Evolutionary conservation across 2,329 filamentous ascomycete genomes (phyloP), one percentile per base, ranked within the genome.

Genomic region (Bipolaris zeicola): DNA sequence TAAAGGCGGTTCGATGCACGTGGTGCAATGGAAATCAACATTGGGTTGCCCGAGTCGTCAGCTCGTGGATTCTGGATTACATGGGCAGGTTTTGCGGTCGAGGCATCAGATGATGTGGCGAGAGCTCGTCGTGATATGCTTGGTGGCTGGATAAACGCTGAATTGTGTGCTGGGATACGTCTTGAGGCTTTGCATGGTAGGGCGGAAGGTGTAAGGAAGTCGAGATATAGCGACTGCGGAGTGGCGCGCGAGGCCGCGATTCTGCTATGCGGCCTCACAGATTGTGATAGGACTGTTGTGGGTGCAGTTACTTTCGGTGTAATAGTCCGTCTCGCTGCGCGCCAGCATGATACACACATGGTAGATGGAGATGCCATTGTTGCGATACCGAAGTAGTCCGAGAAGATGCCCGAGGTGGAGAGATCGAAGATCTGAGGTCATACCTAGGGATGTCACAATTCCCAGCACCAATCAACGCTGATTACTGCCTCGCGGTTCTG

Each of bases 31-130:
- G 89, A 88, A 22, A 99, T 83, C 66, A 81, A 80, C 87, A 96
- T 92, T 18, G 89, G 85, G n/a, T 91, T 89, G 24, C 94, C 94
- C 52, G 93, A 87, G 31, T 96, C 91, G 73, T 95, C 91, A 53
- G 83, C 83, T 64, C 89, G 87, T 0, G 92, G 90, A 72, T 98
- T 96, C 14, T 81, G 77, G 52, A 83, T 80, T 37, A 67, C 61
- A 44, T 61, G 69, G 6, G 72, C 68, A 44, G 65, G 70, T 38
- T 63, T 69, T 24, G 67, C 61, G 48, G 58, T 52, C n/a, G 66
- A 63, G 33, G 61, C 60, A 34, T 67, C 60, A 45, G 64, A 39
- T 13, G 62, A 52, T 44, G 70, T 71, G 47, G 69, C 66, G 48
- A 68, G 14, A 77, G 78, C 48, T 76, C 78, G 42, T 60, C 65